Base-by-base conservation (phyloP, 140 eudicot genomes). In the Cichorium intybus region DNA sequence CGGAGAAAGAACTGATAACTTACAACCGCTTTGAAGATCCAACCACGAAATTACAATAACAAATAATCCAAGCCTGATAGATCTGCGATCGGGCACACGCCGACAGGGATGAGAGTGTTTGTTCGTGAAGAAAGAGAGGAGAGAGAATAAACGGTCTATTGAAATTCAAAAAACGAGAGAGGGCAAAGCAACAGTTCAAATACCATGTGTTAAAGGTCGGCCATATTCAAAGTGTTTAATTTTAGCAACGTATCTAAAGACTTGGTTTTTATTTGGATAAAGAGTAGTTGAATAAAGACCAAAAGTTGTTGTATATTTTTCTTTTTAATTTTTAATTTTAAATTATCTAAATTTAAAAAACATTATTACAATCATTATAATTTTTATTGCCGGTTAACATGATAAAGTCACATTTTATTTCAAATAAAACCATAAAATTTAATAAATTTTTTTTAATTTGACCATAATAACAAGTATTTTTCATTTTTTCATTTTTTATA, bases 71-170 rank as follows among this genome's bases (percentile, higher is more conserved):
- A 54, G 1, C 17, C 41, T 57, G 64, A 74, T 66, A 18, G 79
- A 74, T 74, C 79, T 74, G 63, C 62, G 68, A 66, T 74, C 68
- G 50, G 27, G 24, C 47, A 66, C 52, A 47, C 61, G 48, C 20
- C 22, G 29, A 43, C 24, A 37, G 46, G 37, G 47, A 12, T 24
- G 20, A 51, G 41, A 52, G 72, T 16, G 31, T 41, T 23, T 52
- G 31, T 43, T 28, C 24, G 65, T 43, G 26, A 18, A 34, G 63
- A 35, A 63, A 67, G 59, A 66, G 52, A 22, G 17, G 74, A 56
- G 48, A 69, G 74, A 69, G 74, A 69, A 35, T 17, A 69, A 69
- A 69, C 74, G 74, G 74, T 69, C 74, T 8, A 7, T 10, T 45
- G 58, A 46, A 56, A 69, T 69, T 69, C 74, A 69, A 69, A 56